Evolutionary conservation across 2,329 filamentous ascomycete genomes (phyloP).

Genomic region (Neofusicoccum laricinum): DNA sequence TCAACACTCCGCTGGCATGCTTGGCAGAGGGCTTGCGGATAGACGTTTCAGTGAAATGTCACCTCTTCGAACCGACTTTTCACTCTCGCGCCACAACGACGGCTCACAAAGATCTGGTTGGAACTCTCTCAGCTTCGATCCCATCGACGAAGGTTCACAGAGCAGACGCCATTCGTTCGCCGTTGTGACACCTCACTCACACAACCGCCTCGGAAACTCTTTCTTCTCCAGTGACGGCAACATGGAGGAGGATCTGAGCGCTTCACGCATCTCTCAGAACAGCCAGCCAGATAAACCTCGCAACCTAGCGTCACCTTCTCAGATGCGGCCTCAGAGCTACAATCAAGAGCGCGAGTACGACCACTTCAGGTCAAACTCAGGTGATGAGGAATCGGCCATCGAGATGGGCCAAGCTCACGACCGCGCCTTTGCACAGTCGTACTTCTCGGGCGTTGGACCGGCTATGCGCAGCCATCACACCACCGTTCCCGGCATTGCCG

Average conservation of each 20-base stretch:
- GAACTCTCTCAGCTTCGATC: slow-evolving; percentile 65
- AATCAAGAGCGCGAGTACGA: slow-evolving; percentile 14
- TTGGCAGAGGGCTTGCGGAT: slow-evolving; percentile 5
- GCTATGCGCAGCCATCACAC: slow-evolving; percentile 35
- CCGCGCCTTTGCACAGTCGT: slow-evolving; percentile 26
- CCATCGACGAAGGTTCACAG: slow-evolving; percentile 60
- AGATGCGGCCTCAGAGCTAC: slow-evolving; percentile 1
- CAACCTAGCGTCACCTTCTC: slow-evolving; percentile 3
- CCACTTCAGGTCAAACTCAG: slow-evolving; percentile 14
- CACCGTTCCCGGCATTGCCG: slow-evolving; percentile 26
- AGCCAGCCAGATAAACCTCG: background rate
- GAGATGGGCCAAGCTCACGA: slow-evolving; percentile 15
- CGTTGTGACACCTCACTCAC: slow-evolving; percentile 19
- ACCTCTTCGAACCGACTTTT: slow-evolving; percentile 33
- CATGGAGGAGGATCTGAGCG: slow-evolving; percentile 5
- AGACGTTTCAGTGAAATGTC: slow-evolving; percentile 28
- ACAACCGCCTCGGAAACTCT: slow-evolving; percentile 26
- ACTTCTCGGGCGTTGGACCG: slow-evolving; percentile 37
- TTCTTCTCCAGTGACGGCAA: slow-evolving; percentile 22
- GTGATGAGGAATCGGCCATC: slow-evolving; percentile 16
- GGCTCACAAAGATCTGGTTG: slow-evolving; percentile 56
- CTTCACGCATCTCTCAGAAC: background rate
- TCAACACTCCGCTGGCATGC: background rate
- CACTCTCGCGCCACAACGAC: slow-evolving; percentile 15
- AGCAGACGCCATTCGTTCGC: slow-evolving; percentile 78